A percentile compares a stretch with the other conserved stretches of the same genome.
These are phyloP conservation scores for Syzygium grande DNA, from an alignment of 345 rosid genomes.

Conservation along the genomic window DNA sequence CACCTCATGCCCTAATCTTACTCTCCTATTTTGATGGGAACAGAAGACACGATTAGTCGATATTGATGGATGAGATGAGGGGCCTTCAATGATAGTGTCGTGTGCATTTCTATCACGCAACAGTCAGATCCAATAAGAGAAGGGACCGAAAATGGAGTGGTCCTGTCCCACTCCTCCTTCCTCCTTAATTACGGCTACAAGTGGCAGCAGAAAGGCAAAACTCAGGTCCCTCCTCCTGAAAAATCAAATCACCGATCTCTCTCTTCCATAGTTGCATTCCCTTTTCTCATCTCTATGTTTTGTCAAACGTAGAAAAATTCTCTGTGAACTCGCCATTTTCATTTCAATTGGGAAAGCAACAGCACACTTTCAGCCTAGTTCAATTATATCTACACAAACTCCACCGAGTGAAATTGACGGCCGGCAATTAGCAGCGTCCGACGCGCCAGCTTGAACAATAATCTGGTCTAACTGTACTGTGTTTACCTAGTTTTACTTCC, in stretches of 20 bases:
- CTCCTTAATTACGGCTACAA: not conserved
- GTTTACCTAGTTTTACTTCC: not conserved
- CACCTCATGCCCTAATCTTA: not conserved
- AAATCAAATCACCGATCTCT: not conserved
- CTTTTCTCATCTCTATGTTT: not conserved
- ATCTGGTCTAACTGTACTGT: not conserved
- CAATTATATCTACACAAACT: not conserved
- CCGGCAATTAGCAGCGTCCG: fast-evolving
- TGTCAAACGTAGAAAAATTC: fast-evolving
- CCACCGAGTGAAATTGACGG: not conserved
- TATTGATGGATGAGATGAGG: not conserved
- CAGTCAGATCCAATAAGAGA: not conserved
- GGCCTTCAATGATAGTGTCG: not conserved
- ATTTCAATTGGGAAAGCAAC: not conserved
- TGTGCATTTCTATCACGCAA: not conserved
- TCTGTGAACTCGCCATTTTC: not conserved
- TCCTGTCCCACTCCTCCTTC: not conserved
- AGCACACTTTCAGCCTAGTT: not conserved
- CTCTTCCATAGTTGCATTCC: not conserved
- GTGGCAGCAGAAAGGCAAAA: not conserved
- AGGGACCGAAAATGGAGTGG: not conserved
- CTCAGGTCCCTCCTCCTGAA: not conserved
- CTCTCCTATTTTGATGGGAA: not conserved
- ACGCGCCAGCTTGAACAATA: not conserved
- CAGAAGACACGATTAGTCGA: not conserved